Conservation (phyloP, 345 rosid genomes). For the Iberis pinnata region DNA sequence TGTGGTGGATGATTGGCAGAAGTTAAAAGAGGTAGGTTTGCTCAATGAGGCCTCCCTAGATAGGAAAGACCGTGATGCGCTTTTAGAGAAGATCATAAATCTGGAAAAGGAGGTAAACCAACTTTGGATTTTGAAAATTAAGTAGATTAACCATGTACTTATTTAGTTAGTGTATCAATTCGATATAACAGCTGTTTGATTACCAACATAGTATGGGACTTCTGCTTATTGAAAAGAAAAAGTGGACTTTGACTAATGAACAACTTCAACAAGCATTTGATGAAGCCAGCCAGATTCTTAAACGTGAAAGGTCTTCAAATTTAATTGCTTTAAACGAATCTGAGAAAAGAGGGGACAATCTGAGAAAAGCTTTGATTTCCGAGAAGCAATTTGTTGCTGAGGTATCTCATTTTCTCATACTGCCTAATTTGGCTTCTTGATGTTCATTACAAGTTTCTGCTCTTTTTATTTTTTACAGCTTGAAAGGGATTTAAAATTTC, state of each 20-base stretch:
- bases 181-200: slow-evolving; percentile 50
- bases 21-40: slow-evolving; percentile 70
- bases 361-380: slow-evolving; percentile 46
- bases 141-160: background rate
- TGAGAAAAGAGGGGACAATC: slow-evolving; percentile 63
- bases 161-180: background rate
- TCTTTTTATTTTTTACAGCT: slow-evolving; percentile 46
- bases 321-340: slow-evolving; percentile 56
- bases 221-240: slow-evolving; percentile 74
- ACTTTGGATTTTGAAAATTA: background rate
- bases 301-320: slow-evolving; percentile 60
- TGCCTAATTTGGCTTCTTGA: background rate
- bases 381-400: slow-evolving; percentile 61
- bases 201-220: slow-evolving; percentile 92
- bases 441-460: slow-evolving; percentile 8
- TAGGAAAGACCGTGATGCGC: slow-evolving; percentile 62
- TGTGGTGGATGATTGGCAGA: slow-evolving; percentile 60
- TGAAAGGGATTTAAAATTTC: slow-evolving; percentile 52
- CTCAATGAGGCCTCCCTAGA: slow-evolving; percentile 65
- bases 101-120: slow-evolving; percentile 60
- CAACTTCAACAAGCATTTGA: slow-evolving; percentile 46
- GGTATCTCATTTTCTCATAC: slow-evolving; percentile 32
- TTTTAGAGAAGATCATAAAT: slow-evolving; percentile 46
- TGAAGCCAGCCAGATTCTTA: slow-evolving; percentile 61
- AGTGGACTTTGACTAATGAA: slow-evolving; percentile 47